A percentile compares a stretch with the other conserved stretches of the same genome.
Evolutionary conservation across 768 basidiomycete species (phyloP).

Genomic region (Mycena filopes): DNA sequence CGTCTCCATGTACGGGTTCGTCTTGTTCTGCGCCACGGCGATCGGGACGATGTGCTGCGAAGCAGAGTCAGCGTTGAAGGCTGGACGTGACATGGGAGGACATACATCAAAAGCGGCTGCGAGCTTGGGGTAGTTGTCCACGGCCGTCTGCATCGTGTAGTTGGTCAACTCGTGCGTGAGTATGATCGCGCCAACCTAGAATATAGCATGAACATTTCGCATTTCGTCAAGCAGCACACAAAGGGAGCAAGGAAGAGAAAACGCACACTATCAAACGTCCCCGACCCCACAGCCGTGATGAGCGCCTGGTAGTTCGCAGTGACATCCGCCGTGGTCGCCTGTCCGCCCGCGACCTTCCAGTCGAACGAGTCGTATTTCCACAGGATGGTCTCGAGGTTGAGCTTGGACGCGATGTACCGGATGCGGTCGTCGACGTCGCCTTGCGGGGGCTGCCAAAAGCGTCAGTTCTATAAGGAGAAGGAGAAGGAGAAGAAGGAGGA

Average conservation of each 20-base stretch:
- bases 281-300: constrained; percentile 2
- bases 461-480: too few species aligned
- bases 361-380: constrained; percentile 81
- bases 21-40: constrained; percentile 60
- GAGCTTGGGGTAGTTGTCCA: constrained; percentile 60
- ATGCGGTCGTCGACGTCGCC: constrained; percentile 33
- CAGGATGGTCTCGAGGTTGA: constrained; percentile 62
- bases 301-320: constrained; percentile 24
- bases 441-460: constrained; percentile 15
- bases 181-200: constrained; percentile 30
- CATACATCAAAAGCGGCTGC: constrained; percentile 57
- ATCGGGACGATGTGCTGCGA: constrained; percentile 61
- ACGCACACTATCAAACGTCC: constrained; percentile 22
- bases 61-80: neutral
- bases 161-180: constrained; percentile 67
- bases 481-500: too few species aligned
- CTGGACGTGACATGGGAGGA: neutral
- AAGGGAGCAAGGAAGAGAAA: neutral
- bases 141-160: constrained; percentile 69
- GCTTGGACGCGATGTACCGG: constrained; percentile 29
- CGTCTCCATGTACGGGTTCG: constrained; percentile 63
- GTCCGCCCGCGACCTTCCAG: constrained; percentile 60
- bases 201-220: neutral
- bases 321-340: neutral
- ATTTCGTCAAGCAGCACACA: too few species aligned